A percentile compares a stretch with the other conserved stretches of the same genome.
Conservation (phyloP, 1,139 yeast genomes). For the Protomyces inouyei region DNA sequence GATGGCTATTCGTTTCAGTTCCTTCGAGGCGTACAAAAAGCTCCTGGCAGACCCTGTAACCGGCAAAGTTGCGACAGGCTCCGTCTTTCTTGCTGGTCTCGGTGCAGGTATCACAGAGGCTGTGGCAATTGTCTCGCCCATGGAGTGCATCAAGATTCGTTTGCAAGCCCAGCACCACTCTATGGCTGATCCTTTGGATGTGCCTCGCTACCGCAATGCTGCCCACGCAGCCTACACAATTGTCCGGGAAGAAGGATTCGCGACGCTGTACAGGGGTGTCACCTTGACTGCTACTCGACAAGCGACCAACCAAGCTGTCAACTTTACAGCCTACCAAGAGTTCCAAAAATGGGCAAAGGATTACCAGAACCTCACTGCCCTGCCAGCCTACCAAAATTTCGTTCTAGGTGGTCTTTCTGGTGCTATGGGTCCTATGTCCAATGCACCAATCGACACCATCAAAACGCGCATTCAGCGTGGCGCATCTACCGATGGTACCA, state of each 20-base stretch:
- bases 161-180: slow-evolving; percentile 94
- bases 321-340: slow-evolving; percentile 90
- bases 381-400: slow-evolving; percentile 94
- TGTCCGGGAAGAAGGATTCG: slow-evolving; percentile 83
- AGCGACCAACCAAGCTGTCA: slow-evolving; percentile 97
- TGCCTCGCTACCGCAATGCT: slow-evolving; percentile 86
- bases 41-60: slow-evolving; percentile 53
- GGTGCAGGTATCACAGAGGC: slow-evolving; percentile 98
- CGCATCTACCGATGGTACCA: slow-evolving; percentile 60
- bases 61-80: slow-evolving; percentile 56
- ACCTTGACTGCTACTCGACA: slow-evolving; percentile 95
- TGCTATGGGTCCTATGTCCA: slow-evolving; percentile 95
- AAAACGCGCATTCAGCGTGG: slow-evolving; percentile 96
- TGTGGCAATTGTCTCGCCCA: slow-evolving; percentile 87
- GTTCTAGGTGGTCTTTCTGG: slow-evolving; percentile 87
- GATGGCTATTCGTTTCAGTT: slow-evolving; percentile 94
- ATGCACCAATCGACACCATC: slow-evolving; percentile 95
- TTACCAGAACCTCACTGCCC: slow-evolving; percentile 51
- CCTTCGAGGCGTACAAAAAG: slow-evolving; percentile 82
- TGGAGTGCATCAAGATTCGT: slow-evolving; percentile 94
- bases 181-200: slow-evolving; percentile 71
- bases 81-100: slow-evolving; percentile 85
- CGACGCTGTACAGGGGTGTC: slow-evolving; percentile 89
- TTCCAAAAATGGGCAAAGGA: slow-evolving; percentile 66
- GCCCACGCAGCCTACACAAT: slow-evolving; percentile 84